Evolutionary conservation across 208 protist species (phyloP).

Genomic region (Trypanosoma grayi): DNA sequence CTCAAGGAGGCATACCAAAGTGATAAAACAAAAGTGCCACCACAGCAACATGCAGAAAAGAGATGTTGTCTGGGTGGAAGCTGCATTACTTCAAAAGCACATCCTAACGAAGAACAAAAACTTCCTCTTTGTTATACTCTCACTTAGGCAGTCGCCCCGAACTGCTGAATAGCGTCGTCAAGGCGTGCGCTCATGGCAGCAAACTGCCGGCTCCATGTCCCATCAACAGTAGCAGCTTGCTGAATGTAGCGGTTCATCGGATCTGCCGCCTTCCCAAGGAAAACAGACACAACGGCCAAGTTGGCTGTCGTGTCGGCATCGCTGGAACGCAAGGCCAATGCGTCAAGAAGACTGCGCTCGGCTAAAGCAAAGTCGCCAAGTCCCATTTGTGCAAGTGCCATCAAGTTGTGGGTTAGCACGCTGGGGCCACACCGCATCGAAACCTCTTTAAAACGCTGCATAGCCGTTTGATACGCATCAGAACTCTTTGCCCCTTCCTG

Average conservation of each 20-base stretch:
- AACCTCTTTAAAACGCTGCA: slow-evolving; percentile 77
- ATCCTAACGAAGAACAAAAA: neutral
- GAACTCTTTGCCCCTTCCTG: slow-evolving; percentile 36
- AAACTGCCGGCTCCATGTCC: slow-evolving; percentile 43
- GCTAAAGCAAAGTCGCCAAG: slow-evolving; percentile 62
- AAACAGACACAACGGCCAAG: slow-evolving; percentile 53
- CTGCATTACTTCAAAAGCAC: neutral
- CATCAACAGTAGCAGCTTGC: slow-evolving; percentile 37
- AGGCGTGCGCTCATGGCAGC: slow-evolving; percentile 28
- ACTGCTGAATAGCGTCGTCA: slow-evolving; percentile 49
- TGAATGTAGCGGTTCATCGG: slow-evolving; percentile 50
- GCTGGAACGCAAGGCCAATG: slow-evolving; percentile 54
- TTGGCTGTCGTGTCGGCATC: slow-evolving; percentile 83
- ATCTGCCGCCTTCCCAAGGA: slow-evolving; percentile 53
- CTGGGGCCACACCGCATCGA: slow-evolving; percentile 66
- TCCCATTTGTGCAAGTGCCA: slow-evolving; percentile 71
- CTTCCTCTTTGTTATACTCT: neutral
- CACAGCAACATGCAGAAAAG: slow-evolving; percentile 2
- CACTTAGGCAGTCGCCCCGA: slow-evolving; percentile 13
- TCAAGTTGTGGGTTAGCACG: slow-evolving; percentile 69
- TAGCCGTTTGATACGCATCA: slow-evolving; percentile 38
- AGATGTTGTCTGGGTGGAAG: no score
- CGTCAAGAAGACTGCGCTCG: slow-evolving; percentile 70
- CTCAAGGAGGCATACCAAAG: neutral
- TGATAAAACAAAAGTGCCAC: neutral